phyloP scores from a whole-genome alignment of 805 yeast genomes.

The Candida xyloterini region DNA sequence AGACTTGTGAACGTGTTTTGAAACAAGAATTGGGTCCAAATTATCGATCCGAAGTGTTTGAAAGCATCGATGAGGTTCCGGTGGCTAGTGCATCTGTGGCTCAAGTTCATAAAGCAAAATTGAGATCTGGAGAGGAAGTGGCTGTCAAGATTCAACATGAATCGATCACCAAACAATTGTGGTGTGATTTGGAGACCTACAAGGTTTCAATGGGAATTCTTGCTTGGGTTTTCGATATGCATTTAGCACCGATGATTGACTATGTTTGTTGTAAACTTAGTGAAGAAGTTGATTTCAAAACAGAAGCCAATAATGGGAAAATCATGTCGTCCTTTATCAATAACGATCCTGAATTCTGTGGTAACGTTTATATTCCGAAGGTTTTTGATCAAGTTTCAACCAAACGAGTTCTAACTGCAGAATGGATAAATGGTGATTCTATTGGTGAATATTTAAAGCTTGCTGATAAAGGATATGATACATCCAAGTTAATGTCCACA shows the following conservation, averaged over 20 bases:
- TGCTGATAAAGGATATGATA: conserved; percentile 37
- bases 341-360: conserved; percentile 39
- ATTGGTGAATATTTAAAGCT: conserved; percentile 47
- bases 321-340: conserved; percentile 37
- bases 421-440: conserved; percentile 75
- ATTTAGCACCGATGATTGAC: conserved; percentile 51
- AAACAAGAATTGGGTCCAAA: conserved; percentile 39
- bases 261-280: conserved; percentile 56
- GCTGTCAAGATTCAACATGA: conserved; percentile 69
- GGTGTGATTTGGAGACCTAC: conserved; percentile 61
- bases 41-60: conserved; percentile 40
- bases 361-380: conserved; percentile 54
- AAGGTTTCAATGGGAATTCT: conserved; percentile 48
- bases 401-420: conserved; percentile 54
- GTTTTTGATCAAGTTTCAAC: conserved; percentile 46
- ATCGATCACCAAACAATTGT: conserved; percentile 57
- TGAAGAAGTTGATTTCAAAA: conserved; percentile 59
- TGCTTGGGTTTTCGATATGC: conserved; percentile 60
- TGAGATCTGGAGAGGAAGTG: conserved; percentile 48
- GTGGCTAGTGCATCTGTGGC: conserved; percentile 76
- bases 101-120: conserved; percentile 58
- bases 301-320: conserved; percentile 54
- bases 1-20: conserved; percentile 39
- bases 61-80: conserved; percentile 50
- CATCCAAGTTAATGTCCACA: conserved; percentile 43